Conservation (phyloP, 2,329 filamentous ascomycete genomes). For the Pseudocercospora fijiensis region DNA sequence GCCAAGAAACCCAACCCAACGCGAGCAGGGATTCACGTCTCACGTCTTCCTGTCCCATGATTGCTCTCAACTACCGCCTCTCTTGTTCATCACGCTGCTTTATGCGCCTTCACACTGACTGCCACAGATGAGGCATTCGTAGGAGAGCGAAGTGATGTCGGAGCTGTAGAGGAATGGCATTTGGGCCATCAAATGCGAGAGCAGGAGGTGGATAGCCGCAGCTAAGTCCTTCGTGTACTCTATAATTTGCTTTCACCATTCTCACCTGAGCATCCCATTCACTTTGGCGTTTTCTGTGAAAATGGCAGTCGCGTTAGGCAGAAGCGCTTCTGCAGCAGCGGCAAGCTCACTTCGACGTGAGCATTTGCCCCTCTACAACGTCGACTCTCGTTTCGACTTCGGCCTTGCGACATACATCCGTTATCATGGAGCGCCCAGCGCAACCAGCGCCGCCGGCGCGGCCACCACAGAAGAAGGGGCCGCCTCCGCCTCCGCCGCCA, state of each 20-base stretch:
- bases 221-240: neutral
- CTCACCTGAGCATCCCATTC: neutral
- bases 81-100: neutral
- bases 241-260: neutral
- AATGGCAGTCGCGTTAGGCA: neutral
- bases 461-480: neutral
- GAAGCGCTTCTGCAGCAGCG: neutral
- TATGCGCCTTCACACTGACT: neutral
- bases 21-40: neutral
- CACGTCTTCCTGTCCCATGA: neutral
- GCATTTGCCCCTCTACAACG: neutral
- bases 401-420: neutral
- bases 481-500: neutral
- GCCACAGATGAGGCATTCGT: neutral
- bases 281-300: neutral
- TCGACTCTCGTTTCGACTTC: neutral
- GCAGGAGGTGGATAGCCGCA: neutral
- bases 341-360: neutral
- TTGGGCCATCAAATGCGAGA: neutral
- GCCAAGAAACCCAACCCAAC: neutral
- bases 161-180: neutral
- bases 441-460: neutral
- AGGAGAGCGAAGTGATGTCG: neutral
- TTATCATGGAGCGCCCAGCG: neutral
- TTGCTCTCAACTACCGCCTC: neutral